These are phyloP conservation scores for Cladophialophora carrionii DNA, from an alignment of 2,329 filamentous ascomycete species.

Conservation along the genomic window DNA sequence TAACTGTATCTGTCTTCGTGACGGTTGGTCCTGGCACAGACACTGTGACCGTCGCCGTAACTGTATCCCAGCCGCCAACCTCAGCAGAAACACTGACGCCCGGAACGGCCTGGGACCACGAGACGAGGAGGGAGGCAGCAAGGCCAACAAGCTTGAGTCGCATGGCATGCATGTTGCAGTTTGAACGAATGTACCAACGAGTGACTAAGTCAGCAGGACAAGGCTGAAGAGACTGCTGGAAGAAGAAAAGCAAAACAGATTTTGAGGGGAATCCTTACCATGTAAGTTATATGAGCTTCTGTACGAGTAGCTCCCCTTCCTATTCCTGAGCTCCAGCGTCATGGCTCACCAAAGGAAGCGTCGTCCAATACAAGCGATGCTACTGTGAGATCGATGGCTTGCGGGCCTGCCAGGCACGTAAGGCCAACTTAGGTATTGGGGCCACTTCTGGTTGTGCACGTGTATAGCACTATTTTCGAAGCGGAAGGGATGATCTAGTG, in stretches of 20 bases:
- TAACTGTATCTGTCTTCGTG: neutral
- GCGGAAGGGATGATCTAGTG: conserved; percentile 4
- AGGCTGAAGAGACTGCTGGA: conserved; percentile 5
- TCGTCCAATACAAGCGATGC: conserved; percentile 13
- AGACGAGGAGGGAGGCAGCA: conserved; percentile 13
- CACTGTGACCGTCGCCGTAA: neutral
- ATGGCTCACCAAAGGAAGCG: conserved; percentile 7
- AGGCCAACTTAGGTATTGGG: conserved; percentile 5
- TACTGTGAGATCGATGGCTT: conserved; percentile 17
- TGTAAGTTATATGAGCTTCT: conserved; percentile 20
- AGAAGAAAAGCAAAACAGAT: neutral
- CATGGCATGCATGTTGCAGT: conserved; percentile 16
- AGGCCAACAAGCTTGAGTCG: conserved; percentile 19
- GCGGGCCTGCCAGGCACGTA: neutral
- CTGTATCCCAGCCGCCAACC: neutral
- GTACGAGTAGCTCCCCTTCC: conserved; percentile 10
- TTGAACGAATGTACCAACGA: conserved; percentile 24
- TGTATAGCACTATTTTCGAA: conserved; percentile 19
- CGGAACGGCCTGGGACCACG: conserved; percentile 10
- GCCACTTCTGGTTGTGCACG: conserved; percentile 13
- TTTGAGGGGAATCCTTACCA: conserved; percentile 8
- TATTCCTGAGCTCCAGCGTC: conserved; percentile 16
- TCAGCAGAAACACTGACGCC: neutral
- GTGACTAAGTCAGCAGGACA: conserved; percentile 11
- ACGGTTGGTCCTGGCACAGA: neutral